Evolutionary conservation across 345 rosid species (phyloP).

Genomic region (Populus ilicifolia): DNA sequence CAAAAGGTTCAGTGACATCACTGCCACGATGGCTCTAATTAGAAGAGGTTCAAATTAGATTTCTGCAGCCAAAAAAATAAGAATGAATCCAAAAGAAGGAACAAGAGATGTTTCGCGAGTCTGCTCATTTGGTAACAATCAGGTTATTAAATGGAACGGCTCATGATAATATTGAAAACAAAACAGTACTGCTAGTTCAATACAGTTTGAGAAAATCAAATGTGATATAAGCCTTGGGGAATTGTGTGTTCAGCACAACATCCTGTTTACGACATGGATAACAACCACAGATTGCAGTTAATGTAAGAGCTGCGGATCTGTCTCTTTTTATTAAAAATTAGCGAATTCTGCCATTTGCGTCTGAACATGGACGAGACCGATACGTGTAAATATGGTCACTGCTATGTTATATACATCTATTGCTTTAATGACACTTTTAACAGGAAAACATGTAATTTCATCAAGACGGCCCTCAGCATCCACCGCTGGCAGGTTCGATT

Average conservation of each 20-base stretch:
- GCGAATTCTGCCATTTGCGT: constrained; percentile 18
- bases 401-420: constrained; percentile 32
- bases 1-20: neutral
- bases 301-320: too few species aligned
- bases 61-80: neutral
- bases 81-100: neutral
- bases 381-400: constrained; percentile 13
- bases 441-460: constrained; percentile 3
- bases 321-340: constrained; percentile 29
- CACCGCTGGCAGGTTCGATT: constrained; percentile 86
- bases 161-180: neutral
- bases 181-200: neutral
- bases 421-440: constrained; percentile 2
- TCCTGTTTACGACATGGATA: neutral
- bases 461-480: constrained; percentile 46
- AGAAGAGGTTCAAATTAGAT: neutral
- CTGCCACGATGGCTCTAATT: neutral
- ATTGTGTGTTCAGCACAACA: neutral
- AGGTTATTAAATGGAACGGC: neutral
- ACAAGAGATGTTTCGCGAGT: neutral
- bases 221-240: neutral
- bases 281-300: neutral
- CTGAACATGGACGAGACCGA: constrained; percentile 11
- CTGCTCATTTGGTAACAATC: neutral
- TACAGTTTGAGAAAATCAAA: neutral